phyloP scores from a whole-genome alignment of 202 grass and related monocot species.

The Zizania palustris region DNA sequence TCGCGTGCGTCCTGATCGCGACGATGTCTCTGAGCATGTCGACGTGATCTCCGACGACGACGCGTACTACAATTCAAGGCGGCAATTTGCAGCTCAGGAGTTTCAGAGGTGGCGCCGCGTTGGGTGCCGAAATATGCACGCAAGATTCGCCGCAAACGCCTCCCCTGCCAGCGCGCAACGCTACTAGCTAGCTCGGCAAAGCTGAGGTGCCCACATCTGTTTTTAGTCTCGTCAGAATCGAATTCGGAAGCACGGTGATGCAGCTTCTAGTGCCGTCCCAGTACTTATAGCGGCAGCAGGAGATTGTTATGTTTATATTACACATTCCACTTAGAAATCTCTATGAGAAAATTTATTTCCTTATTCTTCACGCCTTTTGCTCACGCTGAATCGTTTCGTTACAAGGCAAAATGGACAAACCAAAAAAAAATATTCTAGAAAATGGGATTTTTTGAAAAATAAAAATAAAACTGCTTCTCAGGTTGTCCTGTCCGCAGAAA shows the following conservation, averaged over 20 bases:
- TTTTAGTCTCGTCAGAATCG: conserved; percentile 8
- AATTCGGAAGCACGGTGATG: conserved; percentile 38
- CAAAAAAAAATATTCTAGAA: background rate
- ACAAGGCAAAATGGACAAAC: background rate
- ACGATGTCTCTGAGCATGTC: conserved; percentile 36
- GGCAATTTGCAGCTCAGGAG: conserved; percentile 25
- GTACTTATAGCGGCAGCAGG: conserved; percentile 36
- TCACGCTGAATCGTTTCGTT: background rate
- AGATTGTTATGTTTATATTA: conserved; percentile 36
- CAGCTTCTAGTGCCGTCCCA: conserved; percentile 5
- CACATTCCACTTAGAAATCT: conserved; percentile 40
- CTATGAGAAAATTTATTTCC: conserved; percentile 33
- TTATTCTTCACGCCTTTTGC: conserved; percentile 2
- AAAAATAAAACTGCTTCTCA: too few species aligned
- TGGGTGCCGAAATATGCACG: conserved; percentile 13
- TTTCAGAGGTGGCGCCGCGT: conserved; percentile 11
- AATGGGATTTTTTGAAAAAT: background rate
- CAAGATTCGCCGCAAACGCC: background rate
- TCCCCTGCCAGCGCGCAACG: background rate
- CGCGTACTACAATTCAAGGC: background rate
- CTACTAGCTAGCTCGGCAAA: background rate
- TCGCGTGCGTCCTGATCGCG: conserved; percentile 43
- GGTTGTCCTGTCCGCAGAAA: background rate
- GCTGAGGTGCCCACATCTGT: conserved; percentile 39
- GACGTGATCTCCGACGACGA: conserved; percentile 19